These are phyloP conservation scores for Neurospora sp. DNA, from an alignment of 495 filamentous ascomycete genomes.

Conservation along the genomic window DNA sequence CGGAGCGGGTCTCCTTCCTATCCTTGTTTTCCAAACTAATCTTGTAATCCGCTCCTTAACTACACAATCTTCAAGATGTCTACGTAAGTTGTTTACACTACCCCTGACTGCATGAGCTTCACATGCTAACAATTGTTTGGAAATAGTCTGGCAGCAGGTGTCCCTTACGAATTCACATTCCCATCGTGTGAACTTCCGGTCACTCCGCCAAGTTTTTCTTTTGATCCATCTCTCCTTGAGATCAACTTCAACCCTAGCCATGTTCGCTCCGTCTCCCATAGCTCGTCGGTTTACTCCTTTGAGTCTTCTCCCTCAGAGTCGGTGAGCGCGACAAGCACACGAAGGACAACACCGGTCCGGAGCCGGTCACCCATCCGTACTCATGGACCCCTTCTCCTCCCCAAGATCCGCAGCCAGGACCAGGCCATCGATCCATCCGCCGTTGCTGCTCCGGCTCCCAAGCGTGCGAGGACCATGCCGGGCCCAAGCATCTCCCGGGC, in stretches of 20 bases:
- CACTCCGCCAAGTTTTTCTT: conserved; percentile 42
- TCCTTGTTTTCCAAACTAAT: conserved; percentile 19
- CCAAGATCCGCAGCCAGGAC: conserved; percentile 81
- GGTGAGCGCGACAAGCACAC: conserved; percentile 40
- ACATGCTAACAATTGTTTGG: conserved; percentile 15
- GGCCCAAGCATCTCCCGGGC: conserved; percentile 6
- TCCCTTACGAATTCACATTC: conserved; percentile 44
- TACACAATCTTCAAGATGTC: conserved; percentile 35
- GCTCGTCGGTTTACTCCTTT: conserved; percentile 40
- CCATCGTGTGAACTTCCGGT: conserved; percentile 32
- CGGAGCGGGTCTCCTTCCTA: conserved; percentile 34
- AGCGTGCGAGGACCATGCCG: conserved; percentile 31
- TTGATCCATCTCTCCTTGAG: conserved; percentile 44
- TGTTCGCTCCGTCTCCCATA: conserved; percentile 42
- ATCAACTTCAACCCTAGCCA: conserved; percentile 37
- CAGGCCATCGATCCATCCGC: conserved; percentile 46
- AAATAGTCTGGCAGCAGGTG: conserved; percentile 38
- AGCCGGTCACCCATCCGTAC: conserved; percentile 58
- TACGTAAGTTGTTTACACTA: conserved; percentile 28
- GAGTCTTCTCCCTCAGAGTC: conserved; percentile 74
- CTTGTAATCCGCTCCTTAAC: conserved; percentile 21
- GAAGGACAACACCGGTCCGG: conserved; percentile 59
- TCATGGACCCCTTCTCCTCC: conserved; percentile 72
- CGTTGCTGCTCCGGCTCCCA: conserved; percentile 21
- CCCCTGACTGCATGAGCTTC: not conserved